phyloP scores from a whole-genome alignment of 2,329 filamentous ascomycete genomes.

The Aureobasidium sp. region DNA sequence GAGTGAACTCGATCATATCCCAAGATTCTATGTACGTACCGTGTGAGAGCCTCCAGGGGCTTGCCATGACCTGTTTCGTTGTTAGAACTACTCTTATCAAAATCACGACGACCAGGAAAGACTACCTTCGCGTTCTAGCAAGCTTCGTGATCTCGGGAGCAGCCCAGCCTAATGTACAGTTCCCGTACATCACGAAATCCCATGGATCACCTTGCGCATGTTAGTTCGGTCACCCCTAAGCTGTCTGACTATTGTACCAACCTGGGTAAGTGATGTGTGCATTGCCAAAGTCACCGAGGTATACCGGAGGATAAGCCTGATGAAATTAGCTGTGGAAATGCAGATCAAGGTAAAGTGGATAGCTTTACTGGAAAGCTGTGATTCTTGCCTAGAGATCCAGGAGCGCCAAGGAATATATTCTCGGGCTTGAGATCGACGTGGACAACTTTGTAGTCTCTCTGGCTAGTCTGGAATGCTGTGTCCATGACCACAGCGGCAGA shows the following conservation, averaged over 20 bases:
- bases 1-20: background rate
- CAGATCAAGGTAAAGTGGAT: background rate
- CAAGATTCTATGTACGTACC: background rate
- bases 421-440: conserved; percentile 2
- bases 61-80: background rate
- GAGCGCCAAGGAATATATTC: background rate
- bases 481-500: background rate
- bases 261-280: background rate
- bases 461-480: background rate
- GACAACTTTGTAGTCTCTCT: background rate
- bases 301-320: background rate
- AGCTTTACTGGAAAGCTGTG: background rate
- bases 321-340: background rate
- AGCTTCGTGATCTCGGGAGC: background rate
- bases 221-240: background rate
- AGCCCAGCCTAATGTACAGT: background rate
- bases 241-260: background rate
- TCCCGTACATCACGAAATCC: background rate
- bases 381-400: background rate
- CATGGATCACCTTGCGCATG: background rate
- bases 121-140: background rate
- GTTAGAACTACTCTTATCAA: background rate
- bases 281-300: conserved; percentile 8
- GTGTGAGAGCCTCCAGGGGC: background rate
- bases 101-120: background rate